Evolutionary conservation across 768 basidiomycete species (phyloP), one percentile per base, ranked within the genome.

Genomic region (Suillus hirtellus): DNA sequence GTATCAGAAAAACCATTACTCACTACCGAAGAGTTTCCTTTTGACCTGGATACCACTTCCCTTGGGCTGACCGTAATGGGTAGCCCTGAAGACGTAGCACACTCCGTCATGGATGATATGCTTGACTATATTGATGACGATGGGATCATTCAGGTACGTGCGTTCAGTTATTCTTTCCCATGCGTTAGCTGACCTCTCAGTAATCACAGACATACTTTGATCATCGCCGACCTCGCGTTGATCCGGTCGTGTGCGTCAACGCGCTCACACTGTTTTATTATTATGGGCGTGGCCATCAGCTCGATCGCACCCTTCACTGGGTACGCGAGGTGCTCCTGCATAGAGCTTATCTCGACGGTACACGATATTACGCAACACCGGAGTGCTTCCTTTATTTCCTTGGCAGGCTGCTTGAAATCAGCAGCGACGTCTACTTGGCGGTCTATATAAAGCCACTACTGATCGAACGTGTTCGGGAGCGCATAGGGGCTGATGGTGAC

Each of bases 31-130:
- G 72, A 76, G 31, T 85, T 84, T 66, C 84, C 85, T 0, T 79
- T 76, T 63, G 86, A 88, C 70, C 71, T 86, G 34, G 86, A 87
- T 64, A 87, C 85, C 0, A 87, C 86, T 0, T 84, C 86, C 5
- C 61, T 87, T 12, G 85, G 74, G 17, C 71, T 86, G 34, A 83
- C 80, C 1, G 76, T 86, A 37, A 72, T 78, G 35, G 64, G 69
- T 62, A 72, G 63, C 11, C 69, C 72, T 59, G 71, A 73, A 24
- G 71, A 69, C 14, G 67, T 79, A 12, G 76, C 77, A 2, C 69
- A 73, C 42, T 77, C 79, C 2, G 76, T 86, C 10, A 81, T 88
- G 78, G 80, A 86, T 67, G 83, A 87, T 62, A 87, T 87, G 80
- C 77, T 87, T 3, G 70, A 80, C 42, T 83, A 83, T 63, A 67